Evolutionary conservation across 257 asterid genomes (phyloP).

Genomic region (Leonotis leonurus): DNA sequence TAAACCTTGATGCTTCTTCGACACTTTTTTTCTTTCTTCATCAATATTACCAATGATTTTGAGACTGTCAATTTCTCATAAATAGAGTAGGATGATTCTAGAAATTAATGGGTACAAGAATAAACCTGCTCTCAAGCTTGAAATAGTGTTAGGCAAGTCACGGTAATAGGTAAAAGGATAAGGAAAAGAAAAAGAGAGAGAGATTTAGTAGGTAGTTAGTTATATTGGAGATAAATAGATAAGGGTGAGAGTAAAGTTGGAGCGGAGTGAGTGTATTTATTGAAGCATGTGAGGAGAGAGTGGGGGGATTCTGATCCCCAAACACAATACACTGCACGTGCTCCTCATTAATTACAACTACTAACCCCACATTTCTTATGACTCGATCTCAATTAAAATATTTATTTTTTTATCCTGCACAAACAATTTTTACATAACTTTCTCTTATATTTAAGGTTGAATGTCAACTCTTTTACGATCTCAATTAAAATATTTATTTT

Average conservation of each 20-base stretch:
- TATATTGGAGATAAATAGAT: too few species aligned
- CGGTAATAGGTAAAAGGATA: not conserved
- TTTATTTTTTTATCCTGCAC: too few species aligned
- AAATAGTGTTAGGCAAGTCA: too few species aligned
- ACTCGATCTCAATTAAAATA: too few species aligned
- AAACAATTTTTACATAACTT: too few species aligned
- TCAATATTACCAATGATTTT: not conserved
- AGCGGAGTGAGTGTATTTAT: constrained; percentile 19
- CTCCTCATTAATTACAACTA: constrained; percentile 15
- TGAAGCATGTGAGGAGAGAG: constrained; percentile 49
- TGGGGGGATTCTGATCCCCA: constrained; percentile 52
- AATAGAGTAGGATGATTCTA: not conserved
- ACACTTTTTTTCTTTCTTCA: not conserved
- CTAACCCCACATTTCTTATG: too few species aligned
- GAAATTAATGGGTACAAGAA: too few species aligned
- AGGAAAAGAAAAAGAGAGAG: not conserved
- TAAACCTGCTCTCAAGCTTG: too few species aligned
- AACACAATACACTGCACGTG: constrained; percentile 57
- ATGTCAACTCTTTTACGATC: too few species aligned
- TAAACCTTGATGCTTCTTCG: not conserved
- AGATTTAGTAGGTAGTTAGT: not conserved
- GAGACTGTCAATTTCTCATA: not conserved
- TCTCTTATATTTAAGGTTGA: too few species aligned
- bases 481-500: too few species aligned
- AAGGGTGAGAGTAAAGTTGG: constrained; percentile 10